Conservation (phyloP, 495 filamentous ascomycete species). For the Annulohypoxylon bovei region DNA sequence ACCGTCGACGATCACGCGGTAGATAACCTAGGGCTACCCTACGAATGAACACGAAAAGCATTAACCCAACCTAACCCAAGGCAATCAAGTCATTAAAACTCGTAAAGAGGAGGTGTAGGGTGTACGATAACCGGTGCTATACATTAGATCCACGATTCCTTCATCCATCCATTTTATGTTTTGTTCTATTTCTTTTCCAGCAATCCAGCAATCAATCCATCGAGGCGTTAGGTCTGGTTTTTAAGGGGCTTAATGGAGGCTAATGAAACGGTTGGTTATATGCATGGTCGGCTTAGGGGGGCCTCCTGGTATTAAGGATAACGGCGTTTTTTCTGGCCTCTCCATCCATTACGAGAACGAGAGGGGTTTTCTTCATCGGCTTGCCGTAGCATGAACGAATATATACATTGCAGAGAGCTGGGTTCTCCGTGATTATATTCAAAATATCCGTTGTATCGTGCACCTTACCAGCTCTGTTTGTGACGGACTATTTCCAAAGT, state of each 20-base stretch:
- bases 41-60: conserved; percentile 2
- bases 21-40: not conserved
- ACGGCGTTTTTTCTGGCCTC: conserved; percentile 9
- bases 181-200: not conserved
- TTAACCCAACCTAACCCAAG: not conserved
- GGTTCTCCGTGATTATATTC: not conserved
- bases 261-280: not conserved
- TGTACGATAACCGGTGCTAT: not conserved
- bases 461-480: too few relatives aligned
- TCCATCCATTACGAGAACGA: not conserved
- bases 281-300: conserved; percentile 13
- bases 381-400: conserved; percentile 2
- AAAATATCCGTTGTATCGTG: not conserved
- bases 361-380: not conserved
- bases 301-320: not conserved
- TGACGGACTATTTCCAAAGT: too few relatives aligned
- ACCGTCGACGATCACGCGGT: not conserved
- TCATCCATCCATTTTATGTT: not conserved
- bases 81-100: not conserved
- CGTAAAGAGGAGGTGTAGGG: conserved; percentile 1
- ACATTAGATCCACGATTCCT: not conserved
- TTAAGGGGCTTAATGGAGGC: not conserved
- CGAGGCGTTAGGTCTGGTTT: conserved; percentile 20
- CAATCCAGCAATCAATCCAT: not conserved
- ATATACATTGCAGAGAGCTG: conserved; percentile 5